Evolutionary conservation across 805 yeast species (phyloP).

Genomic region (Hanseniaspora lachancei): DNA sequence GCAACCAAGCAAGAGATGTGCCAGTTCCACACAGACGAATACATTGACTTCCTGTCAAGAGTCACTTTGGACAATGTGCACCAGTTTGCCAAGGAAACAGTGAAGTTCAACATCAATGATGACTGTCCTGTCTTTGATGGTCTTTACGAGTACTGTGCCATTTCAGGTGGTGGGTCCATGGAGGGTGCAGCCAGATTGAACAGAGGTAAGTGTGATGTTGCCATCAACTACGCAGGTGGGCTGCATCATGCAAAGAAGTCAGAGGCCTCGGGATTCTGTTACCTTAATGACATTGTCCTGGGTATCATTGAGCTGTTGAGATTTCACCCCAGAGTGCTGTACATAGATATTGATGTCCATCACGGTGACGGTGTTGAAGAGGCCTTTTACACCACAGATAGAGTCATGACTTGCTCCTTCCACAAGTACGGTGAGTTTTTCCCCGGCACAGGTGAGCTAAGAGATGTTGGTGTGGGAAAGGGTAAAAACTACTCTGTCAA

Average conservation of each 20-base stretch:
- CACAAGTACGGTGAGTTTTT: slow-evolving; percentile 87
- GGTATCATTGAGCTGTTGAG: slow-evolving; percentile 69
- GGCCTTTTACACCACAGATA: slow-evolving; percentile 80
- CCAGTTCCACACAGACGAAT: slow-evolving; percentile 96
- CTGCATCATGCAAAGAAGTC: slow-evolving; percentile 84
- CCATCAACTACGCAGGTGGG: slow-evolving; percentile 90
- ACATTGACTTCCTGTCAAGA: slow-evolving; percentile 78
- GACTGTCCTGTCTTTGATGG: slow-evolving; percentile 95
- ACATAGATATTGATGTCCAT: slow-evolving; percentile 82
- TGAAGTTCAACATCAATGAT: slow-evolving; percentile 80
- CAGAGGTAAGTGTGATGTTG: slow-evolving; percentile 78
- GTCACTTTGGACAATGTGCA: slow-evolving; percentile 89
- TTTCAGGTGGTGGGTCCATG: slow-evolving; percentile 86
- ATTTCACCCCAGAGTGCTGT: slow-evolving; percentile 72
- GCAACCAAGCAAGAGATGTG: slow-evolving; percentile 98
- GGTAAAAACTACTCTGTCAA: slow-evolving; percentile 77
- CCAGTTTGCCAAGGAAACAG: slow-evolving; percentile 73
- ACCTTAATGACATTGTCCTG: slow-evolving; percentile 76
- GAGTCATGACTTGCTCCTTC: slow-evolving; percentile 82
- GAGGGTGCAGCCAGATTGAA: slow-evolving; percentile 82
- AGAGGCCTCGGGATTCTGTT: slow-evolving; percentile 85
- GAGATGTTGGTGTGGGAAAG: slow-evolving; percentile 71
- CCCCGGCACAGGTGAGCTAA: slow-evolving; percentile 83
- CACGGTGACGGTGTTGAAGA: slow-evolving; percentile 96
- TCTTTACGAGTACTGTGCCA: slow-evolving; percentile 74